Evolutionary conservation across 2,329 filamentous ascomycete species (phyloP).

Genomic region (Madurella mycetomatis): DNA sequence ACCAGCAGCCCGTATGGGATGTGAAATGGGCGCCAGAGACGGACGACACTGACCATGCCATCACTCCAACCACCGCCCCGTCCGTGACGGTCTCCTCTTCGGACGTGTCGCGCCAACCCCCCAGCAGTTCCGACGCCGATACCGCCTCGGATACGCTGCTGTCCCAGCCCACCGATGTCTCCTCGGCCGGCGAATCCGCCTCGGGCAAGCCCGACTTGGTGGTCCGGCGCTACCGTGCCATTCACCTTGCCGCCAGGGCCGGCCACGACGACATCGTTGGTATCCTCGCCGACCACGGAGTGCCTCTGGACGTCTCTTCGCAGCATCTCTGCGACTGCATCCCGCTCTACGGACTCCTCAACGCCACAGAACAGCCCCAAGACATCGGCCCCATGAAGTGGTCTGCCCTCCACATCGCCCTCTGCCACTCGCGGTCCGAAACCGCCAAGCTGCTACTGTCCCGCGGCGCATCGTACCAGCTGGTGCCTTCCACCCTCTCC

Average conservation of each 20-base stretch:
- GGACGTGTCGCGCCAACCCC: conserved; percentile 7
- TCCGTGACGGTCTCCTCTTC: conserved; percentile 12
- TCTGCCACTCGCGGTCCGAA: conserved; percentile 23
- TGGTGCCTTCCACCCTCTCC: conserved; percentile 18
- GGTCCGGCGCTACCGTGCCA: conserved; percentile 19
- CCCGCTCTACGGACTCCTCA: conserved; percentile 20
- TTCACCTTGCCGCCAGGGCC: conserved; percentile 26
- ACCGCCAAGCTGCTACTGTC: conserved; percentile 27
- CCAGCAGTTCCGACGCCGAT: conserved; percentile 13
- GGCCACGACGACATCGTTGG: conserved; percentile 24
- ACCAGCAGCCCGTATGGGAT: background rate
- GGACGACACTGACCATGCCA: conserved; percentile 15
- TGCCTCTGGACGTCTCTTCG: conserved; percentile 16
- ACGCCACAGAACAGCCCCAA: conserved; percentile 18
- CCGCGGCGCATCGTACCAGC: conserved; percentile 19
- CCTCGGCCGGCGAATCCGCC: conserved; percentile 14
- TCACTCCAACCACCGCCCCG: conserved; percentile 10
- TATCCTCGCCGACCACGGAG: conserved; percentile 25
- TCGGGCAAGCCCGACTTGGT: background rate
- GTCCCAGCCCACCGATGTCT: conserved; percentile 10
- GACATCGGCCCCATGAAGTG: conserved; percentile 5
- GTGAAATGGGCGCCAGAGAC: conserved; percentile 16
- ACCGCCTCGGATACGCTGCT: conserved; percentile 13
- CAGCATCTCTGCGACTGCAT: conserved; percentile 24
- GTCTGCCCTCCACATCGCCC: conserved; percentile 28